Percentiles rank a stretch among this genome's conserved stretches.
Evolutionary conservation across 2,329 filamentous ascomycete genomes (phyloP).

Genomic region (Aureobasidium sp.): DNA sequence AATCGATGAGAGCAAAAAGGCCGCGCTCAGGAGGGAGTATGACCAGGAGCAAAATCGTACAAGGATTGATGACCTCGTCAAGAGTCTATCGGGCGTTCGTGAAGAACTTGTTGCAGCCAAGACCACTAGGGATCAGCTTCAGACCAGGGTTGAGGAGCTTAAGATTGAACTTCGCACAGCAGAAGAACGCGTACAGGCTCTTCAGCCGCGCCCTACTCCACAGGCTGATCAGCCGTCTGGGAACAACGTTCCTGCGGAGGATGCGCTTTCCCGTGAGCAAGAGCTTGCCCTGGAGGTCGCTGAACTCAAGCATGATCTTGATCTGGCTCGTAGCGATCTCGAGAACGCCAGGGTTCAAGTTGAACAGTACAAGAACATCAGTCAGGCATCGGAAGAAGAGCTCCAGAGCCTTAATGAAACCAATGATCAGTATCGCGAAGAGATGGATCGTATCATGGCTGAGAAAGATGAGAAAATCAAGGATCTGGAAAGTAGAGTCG

Average conservation of each 20-base stretch:
- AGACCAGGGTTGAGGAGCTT: slow-evolving; percentile 80
- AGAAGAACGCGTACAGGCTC: slow-evolving; percentile 74
- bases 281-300: slow-evolving; percentile 77
- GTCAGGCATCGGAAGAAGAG: slow-evolving; percentile 80
- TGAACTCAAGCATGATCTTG: slow-evolving; percentile 80
- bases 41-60: slow-evolving; percentile 83
- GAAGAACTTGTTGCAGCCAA: slow-evolving; percentile 83
- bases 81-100: slow-evolving; percentile 69
- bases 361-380: slow-evolving; percentile 83
- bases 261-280: slow-evolving; percentile 60
- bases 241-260: slow-evolving; percentile 26
- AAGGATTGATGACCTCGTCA: slow-evolving; percentile 83
- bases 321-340: slow-evolving; percentile 71
- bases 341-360: slow-evolving; percentile 73
- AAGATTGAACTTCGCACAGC: slow-evolving; percentile 81
- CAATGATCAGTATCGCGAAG: slow-evolving; percentile 79
- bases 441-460: slow-evolving; percentile 67
- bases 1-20: slow-evolving; percentile 75
- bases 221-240: slow-evolving; percentile 39
- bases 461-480: slow-evolving; percentile 74
- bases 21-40: slow-evolving; percentile 77
- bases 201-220: slow-evolving; percentile 72
- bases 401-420: slow-evolving; percentile 71
- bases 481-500: slow-evolving; percentile 74
- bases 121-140: slow-evolving; percentile 82